These are phyloP conservation scores for Podospora pseudoanserina DNA, from an alignment of 495 filamentous ascomycete genomes.

Conservation along the genomic window DNA sequence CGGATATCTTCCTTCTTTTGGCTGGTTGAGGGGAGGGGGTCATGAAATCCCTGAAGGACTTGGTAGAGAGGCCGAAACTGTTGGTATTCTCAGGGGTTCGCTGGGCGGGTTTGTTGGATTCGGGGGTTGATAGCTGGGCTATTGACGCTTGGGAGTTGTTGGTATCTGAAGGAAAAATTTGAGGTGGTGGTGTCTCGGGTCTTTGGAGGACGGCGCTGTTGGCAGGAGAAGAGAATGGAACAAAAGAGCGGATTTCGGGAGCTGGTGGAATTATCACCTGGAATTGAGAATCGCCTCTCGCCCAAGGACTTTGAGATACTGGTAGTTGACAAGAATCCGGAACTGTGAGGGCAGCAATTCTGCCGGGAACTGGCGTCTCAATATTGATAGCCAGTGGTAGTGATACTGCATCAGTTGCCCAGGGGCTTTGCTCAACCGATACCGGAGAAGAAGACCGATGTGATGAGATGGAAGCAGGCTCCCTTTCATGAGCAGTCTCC, in stretches of 20 bases:
- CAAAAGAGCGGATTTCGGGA: constrained; percentile 11
- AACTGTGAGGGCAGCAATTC: neutral
- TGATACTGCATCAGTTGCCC: constrained; percentile 18
- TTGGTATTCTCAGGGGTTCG: constrained; percentile 24
- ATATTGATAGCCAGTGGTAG: constrained; percentile 5
- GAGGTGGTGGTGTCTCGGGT: neutral
- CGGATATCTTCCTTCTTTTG: constrained; percentile 20
- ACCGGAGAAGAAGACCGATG: neutral
- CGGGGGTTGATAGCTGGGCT: constrained; percentile 26
- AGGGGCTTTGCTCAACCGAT: constrained; percentile 21
- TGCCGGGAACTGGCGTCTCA: neutral
- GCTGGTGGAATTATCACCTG: neutral
- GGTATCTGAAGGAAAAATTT: neutral
- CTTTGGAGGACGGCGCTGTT: constrained; percentile 16
- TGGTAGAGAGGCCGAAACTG: constrained; percentile 29
- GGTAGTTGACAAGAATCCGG: neutral
- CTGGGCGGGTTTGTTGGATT: constrained; percentile 20
- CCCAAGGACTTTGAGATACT: constrained; percentile 18
- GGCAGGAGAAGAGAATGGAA: constrained; percentile 22
- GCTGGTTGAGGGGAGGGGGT: constrained; percentile 25
- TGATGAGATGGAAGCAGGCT: neutral
- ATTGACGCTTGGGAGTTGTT: constrained; percentile 1
- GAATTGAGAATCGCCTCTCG: constrained; percentile 17
- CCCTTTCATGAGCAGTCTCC: neutral
- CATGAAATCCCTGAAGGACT: constrained; percentile 32